Evolutionary conservation across 371 early-diverging fungal species (phyloP).

Genomic region (Syncephalastrum contaminatum): DNA sequence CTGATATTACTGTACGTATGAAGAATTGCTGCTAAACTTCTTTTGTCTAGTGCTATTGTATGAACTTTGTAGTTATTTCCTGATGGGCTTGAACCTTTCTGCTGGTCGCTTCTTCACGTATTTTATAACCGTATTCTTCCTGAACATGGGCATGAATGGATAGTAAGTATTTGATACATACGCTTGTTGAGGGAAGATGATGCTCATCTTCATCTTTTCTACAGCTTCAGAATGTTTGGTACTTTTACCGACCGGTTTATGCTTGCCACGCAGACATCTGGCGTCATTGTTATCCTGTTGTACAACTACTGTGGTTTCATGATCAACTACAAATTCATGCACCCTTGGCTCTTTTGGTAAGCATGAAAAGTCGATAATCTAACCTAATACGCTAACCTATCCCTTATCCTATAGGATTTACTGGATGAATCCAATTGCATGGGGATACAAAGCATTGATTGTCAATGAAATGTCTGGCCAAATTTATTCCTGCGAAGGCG

Average conservation of each 20-base stretch:
- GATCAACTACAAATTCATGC: conserved; percentile 24
- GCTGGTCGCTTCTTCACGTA: conserved; percentile 50
- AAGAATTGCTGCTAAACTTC: conserved; percentile 27
- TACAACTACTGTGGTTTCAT: conserved; percentile 59
- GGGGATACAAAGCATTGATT: conserved; percentile 68
- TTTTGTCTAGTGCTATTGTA: conserved; percentile 16
- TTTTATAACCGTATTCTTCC: conserved; percentile 34
- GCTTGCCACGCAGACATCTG: conserved; percentile 45
- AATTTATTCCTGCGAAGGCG: conserved; percentile 50
- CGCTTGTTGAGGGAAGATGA: conserved; percentile 20
- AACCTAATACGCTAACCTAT: neutral
- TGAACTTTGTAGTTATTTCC: conserved; percentile 41
- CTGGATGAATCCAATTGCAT: conserved; percentile 73
- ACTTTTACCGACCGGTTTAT: conserved; percentile 42
- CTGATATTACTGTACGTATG: conserved; percentile 7
- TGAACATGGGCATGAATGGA: conserved; percentile 46
- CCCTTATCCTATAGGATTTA: conserved; percentile 57
- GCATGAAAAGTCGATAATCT: neutral
- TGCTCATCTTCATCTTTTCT: conserved; percentile 34
- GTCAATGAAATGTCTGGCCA: conserved; percentile 72
- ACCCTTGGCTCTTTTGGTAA: conserved; percentile 60
- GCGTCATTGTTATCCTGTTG: conserved; percentile 43
- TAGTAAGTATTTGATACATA: conserved; percentile 27
- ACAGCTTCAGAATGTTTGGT: conserved; percentile 50
- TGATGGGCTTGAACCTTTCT: conserved; percentile 44